Evolutionary conservation across 106 monocot species (phyloP).

Genomic region (Acorus calamus): DNA sequence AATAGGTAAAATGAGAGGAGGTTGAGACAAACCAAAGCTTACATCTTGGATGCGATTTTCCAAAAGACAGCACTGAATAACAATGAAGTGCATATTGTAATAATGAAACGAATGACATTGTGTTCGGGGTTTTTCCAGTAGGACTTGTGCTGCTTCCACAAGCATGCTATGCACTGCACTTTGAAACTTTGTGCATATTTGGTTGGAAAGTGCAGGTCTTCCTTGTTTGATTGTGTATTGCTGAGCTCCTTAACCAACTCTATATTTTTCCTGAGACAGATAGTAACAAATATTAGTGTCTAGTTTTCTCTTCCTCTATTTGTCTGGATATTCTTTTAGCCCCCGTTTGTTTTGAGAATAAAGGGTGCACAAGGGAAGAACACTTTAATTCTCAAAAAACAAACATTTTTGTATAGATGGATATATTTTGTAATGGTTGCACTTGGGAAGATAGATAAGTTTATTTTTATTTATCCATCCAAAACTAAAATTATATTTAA

Average conservation of each 20-base stretch:
- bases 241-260: conserved; percentile 33
- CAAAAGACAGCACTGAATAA: conserved; percentile 45
- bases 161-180: conserved; percentile 37
- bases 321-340: too few relatives aligned
- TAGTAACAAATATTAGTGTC: not conserved
- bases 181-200: conserved; percentile 22
- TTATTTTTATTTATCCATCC: too few relatives aligned
- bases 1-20: conserved; percentile 1
- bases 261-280: conserved; percentile 33
- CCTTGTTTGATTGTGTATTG: conserved; percentile 7
- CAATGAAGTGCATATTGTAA: conserved; percentile 23
- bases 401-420: too few relatives aligned
- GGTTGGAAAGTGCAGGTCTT: conserved; percentile 32
- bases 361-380: too few relatives aligned
- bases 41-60: conserved; percentile 43
- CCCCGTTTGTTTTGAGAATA: too few relatives aligned
- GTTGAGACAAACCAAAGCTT: conserved; percentile 10
- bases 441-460: too few relatives aligned
- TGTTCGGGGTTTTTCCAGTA: conserved; percentile 73
- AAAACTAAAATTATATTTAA: too few relatives aligned
- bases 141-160: conserved; percentile 55
- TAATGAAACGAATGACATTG: conserved; percentile 51
- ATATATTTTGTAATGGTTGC: too few relatives aligned
- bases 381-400: too few relatives aligned
- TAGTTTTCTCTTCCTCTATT: too few relatives aligned